Base-by-base conservation (phyloP, 495 filamentous ascomycete genomes). In the Pyronema domesticum region DNA sequence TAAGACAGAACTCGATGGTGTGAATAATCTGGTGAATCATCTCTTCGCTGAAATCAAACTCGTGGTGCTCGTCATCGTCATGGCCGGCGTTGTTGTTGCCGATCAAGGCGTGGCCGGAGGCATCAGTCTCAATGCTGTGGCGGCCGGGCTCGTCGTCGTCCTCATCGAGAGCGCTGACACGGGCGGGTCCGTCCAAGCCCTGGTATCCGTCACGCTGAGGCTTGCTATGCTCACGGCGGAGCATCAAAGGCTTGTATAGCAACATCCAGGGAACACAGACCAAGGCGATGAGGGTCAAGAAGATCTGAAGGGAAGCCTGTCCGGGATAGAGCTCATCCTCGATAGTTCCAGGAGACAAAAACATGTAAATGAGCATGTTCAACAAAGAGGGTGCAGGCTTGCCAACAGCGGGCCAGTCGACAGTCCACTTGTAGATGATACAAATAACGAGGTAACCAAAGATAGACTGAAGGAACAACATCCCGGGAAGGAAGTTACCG, bases 311-410 rank as follows among this genome's bases (percentile, higher is more conserved):
- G 0, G 56, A 58, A 6, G 68, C 71, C 67, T 99, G 91, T 51
- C 85, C 85, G 15, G 67, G 67, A 63, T 91, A 99, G 6, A 99
- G 75, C 50, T 71, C 75, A 52, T 80, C 76, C 13, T 69, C 66
- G 46, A 96, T 71, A 0, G 66, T 82, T 19, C 86, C 86, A 5
- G 91, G 91, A 51, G 79, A 78, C 50, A 99, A 72, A 73, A 99
- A 96, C 91, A 99, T 99, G 76, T 94, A 94, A 65, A 99, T 99
- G 59, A 99, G 75, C 88, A 95, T 95, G 76, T 99, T 99, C 55
- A 99, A 71, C 23, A 99, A 73, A 60, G 86, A 83, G 0, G 91
- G 91, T 3, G 93, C 85, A 33, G 74, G 71, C 54, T 73, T 57
- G n/a, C 67, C 77, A 33, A 73, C 72, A 18, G 73, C 80, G 56